Conservation (phyloP, 2,329 filamentous ascomycete genomes). For the Trematosphaeria pertusa region DNA sequence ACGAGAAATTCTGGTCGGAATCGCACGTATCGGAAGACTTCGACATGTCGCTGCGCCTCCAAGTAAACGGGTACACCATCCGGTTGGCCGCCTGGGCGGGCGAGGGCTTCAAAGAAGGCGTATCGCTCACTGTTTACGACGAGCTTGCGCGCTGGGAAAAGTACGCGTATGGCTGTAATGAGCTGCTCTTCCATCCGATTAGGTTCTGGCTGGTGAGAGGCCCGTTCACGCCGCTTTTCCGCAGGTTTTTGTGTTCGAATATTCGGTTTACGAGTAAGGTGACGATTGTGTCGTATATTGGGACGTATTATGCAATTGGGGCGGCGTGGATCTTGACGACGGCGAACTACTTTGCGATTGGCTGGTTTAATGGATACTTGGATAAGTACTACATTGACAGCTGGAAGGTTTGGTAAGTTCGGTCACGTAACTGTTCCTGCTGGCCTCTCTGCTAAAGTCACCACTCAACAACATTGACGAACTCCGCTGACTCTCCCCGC, state of each 20-base stretch:
- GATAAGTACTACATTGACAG: constrained; percentile 83
- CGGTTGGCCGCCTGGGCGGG: constrained; percentile 73
- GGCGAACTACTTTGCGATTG: constrained; percentile 74
- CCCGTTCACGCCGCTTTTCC: constrained; percentile 71
- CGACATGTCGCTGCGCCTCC: constrained; percentile 75
- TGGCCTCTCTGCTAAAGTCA: too few relatives aligned
- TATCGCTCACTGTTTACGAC: constrained; percentile 76
- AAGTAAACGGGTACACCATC: constrained; percentile 71
- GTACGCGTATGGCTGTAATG: constrained; percentile 73
- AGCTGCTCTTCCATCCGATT: constrained; percentile 73
- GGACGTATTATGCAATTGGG: constrained; percentile 75
- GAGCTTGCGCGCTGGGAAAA: constrained; percentile 77
- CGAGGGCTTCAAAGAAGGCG: constrained; percentile 75
- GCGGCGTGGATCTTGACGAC: constrained; percentile 71
- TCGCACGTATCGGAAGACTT: constrained; percentile 80
- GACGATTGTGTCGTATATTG: constrained; percentile 74
- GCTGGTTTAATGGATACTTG: constrained; percentile 75
- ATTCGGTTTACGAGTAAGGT: constrained; percentile 72
- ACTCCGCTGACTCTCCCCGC: too few relatives aligned
- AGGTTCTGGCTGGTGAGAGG: constrained; percentile 67
- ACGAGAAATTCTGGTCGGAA: constrained; percentile 76
- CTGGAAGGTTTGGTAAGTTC: constrained; percentile 72
- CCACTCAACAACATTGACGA: too few relatives aligned
- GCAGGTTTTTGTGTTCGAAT: constrained; percentile 64
- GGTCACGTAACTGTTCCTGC: too few relatives aligned